Evolutionary conservation across 2,329 filamentous ascomycete genomes (phyloP), one percentile per base, ranked within the genome.

Genomic region (Aspergillus ibericus): DNA sequence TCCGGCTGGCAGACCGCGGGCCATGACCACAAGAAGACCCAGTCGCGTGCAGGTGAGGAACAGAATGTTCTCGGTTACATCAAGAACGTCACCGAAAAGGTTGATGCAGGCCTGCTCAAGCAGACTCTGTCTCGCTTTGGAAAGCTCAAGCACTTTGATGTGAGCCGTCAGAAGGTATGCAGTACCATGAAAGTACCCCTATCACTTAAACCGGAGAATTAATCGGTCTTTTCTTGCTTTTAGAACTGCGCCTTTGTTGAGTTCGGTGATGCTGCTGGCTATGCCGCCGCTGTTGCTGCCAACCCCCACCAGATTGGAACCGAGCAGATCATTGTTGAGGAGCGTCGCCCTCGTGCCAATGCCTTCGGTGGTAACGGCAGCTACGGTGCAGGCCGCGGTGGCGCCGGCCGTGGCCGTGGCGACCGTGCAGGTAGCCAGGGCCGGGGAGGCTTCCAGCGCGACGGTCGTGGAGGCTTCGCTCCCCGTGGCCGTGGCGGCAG

Each of bases 231-330:
- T 8, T 32, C 29, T 22, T 22, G 7, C 34, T 22, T 54, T 27
- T 72, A 96, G 93, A 97, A 95, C 83, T 97, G 92, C 72, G 95
- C 95, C 25, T 98, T 98, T 72, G 91, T 97, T 60, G 95, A 99
- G 76, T 99, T 95, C 77, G 89, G 88, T 72, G 90, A 88, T 48
- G 74, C 86, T 20, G 87, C 92, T 56, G 92, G 87, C 48, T 97
- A 96, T 78, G 85, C 91, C 75, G 89, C 90, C 62, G 95, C 95
- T 44, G 83, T 91, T 36, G 85, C 85, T 61, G 89, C 88, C 67
- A 98, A 96, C 80, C 93, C 93, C 35, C 92, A 96, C 78, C 84
- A 85, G 46, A 85, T 99, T 63, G 91, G 89, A 68, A 89, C 87
- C 66, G 89, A 96, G 76, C 88, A 86, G 70, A 89, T 99, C 68